Percentiles rank a stretch among this genome's conserved stretches.
These are phyloP conservation scores for Wallemia mellicola DNA, from an alignment of 1,284 basidiomycete species.

Conservation along the genomic window DNA sequence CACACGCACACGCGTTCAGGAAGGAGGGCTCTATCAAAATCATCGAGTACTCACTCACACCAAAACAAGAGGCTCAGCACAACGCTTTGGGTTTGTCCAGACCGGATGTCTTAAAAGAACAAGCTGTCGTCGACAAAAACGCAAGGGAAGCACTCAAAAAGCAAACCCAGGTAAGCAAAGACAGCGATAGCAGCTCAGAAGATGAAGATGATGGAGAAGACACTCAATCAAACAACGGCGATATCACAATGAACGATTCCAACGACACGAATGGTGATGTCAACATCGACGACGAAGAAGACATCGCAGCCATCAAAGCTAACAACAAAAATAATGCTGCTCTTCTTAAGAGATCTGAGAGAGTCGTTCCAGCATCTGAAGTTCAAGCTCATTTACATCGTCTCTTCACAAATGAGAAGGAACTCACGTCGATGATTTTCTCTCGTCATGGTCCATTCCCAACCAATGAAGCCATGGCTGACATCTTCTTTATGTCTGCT, in stretches of 20 bases:
- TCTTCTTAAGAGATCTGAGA: constrained; percentile 35
- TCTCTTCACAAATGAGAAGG: constrained; percentile 54
- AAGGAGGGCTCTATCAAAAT: not conserved
- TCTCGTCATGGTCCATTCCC: constrained; percentile 72
- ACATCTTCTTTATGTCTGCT: constrained; percentile 93
- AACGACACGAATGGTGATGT: constrained; percentile 4
- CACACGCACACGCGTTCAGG: not conserved
- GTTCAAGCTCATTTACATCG: constrained; percentile 73
- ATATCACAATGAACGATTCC: constrained; percentile 5
- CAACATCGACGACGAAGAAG: constrained; percentile 6
- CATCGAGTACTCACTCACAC: constrained; percentile 80
- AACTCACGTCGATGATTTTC: constrained; percentile 61
- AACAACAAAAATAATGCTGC: constrained; percentile 38
- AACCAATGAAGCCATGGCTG: constrained; percentile 30
- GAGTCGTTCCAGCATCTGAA: constrained; percentile 67
- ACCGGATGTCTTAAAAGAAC: not conserved
- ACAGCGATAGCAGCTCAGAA: constrained; percentile 3
- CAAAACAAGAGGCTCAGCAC: constrained; percentile 99
- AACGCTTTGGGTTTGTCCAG: constrained; percentile 19
- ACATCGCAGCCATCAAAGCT: constrained; percentile 42
- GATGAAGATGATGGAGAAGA: not conserved
- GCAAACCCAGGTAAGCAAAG: constrained; percentile 4
- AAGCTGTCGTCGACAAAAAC: not conserved
- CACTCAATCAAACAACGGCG: not conserved
- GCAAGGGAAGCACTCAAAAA: not conserved